Percentiles rank a stretch among this genome's conserved stretches.
phyloP scores from a whole-genome alignment of 1,139 yeast genomes.

The Pneumocystis carinii region DNA sequence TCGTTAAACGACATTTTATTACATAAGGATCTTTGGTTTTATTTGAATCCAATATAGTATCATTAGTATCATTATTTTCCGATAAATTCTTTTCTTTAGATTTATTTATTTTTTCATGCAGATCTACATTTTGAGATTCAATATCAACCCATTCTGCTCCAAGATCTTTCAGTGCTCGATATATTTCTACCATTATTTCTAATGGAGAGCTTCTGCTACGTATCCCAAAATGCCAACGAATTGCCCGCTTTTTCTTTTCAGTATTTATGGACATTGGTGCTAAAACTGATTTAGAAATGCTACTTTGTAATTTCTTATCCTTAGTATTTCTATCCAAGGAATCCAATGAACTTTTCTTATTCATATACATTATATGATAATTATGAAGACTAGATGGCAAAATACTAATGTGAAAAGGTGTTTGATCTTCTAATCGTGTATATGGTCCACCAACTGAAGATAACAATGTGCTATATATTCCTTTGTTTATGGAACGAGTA shows the following conservation, averaged over 20 bases:
- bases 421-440: background rate
- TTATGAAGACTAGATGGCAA: background rate
- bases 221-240: slow-evolving; percentile 98
- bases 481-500: background rate
- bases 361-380: slow-evolving; percentile 1
- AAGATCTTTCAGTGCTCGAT: slow-evolving; percentile 77
- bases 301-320: background rate
- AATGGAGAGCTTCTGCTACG: slow-evolving; percentile 90
- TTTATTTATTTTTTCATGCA: slow-evolving; percentile 1
- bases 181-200: slow-evolving; percentile 97
- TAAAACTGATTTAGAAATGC: background rate
- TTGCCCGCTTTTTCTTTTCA: slow-evolving; percentile 21
- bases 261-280: background rate
- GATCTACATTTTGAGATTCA: slow-evolving; percentile 2
- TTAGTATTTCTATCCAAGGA: background rate
- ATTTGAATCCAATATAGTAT: slow-evolving; percentile 22
- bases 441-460: background rate
- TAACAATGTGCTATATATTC: background rate
- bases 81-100: background rate
- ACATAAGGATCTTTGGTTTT: slow-evolving; percentile 88
- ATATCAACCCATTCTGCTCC: slow-evolving; percentile 86
- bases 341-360: background rate
- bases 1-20: slow-evolving; percentile 89
- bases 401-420: background rate
- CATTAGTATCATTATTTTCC: background rate